phyloP scores from a whole-genome alignment of 805 yeast species.

The Pichia californica region DNA sequence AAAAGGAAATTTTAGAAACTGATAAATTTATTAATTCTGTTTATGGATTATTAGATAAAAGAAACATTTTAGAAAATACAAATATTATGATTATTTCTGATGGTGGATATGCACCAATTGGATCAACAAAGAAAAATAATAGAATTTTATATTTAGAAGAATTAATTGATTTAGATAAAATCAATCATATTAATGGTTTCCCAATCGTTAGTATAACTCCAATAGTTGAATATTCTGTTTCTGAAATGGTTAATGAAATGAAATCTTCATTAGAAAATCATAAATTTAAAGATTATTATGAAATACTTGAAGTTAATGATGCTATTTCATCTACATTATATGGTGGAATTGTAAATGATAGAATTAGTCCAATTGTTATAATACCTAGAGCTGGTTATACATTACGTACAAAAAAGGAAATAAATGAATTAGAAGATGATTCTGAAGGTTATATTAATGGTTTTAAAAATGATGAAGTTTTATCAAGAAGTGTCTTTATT shows the following conservation, averaged over 20 bases:
- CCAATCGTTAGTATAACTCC: slow-evolving; percentile 80
- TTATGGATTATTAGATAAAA: slow-evolving; percentile 37
- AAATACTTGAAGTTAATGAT: slow-evolving; percentile 47
- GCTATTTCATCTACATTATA: slow-evolving; percentile 53
- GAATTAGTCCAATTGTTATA: slow-evolving; percentile 83
- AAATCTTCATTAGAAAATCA: slow-evolving; percentile 25
- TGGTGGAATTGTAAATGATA: slow-evolving; percentile 40
- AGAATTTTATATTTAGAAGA: slow-evolving; percentile 71
- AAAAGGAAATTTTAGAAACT: slow-evolving; percentile 50
- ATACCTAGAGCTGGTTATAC: slow-evolving; percentile 74
- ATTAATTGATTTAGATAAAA: slow-evolving; percentile 43
- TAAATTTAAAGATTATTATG: slow-evolving; percentile 31
- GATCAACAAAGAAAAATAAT: slow-evolving; percentile 36
- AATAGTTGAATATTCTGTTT: slow-evolving; percentile 30
- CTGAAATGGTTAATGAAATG: slow-evolving; percentile 43
- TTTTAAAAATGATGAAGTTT: slow-evolving; percentile 64
- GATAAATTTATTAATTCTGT: slow-evolving; percentile 56
- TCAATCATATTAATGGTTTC: slow-evolving; percentile 74
- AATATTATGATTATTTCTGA: slow-evolving; percentile 79
- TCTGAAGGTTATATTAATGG: slow-evolving; percentile 82
- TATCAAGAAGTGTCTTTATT: slow-evolving; percentile 79
- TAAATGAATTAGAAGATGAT: slow-evolving; percentile 17
- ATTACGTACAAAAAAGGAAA: neutral
- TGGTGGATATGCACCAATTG: slow-evolving; percentile 90
- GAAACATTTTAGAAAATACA: slow-evolving; percentile 59